Evolutionary conservation across 495 filamentous ascomycete genomes (phyloP), one percentile per base, ranked within the genome.

Genomic region (Neurospora tetraspora): DNA sequence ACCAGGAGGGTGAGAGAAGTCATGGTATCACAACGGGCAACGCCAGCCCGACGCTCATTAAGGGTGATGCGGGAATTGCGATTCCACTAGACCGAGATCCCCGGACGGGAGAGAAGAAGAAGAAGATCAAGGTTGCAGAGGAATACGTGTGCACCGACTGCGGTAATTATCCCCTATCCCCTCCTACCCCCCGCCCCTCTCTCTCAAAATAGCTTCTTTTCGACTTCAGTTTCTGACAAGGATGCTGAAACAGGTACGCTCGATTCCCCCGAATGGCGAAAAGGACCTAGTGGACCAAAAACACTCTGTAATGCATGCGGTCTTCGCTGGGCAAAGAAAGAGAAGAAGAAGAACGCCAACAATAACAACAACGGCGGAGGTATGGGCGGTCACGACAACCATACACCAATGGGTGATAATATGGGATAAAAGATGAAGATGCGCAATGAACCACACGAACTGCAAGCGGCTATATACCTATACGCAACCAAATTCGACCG

Each of bases 121-220:
- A 97, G 83, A 94, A 97, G 78, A 81, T 93, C 42, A 98, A 97
- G 82, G 84, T 94, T 69, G 89, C 91, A 7, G 94, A 96, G 75
- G 96, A 98, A 83, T 97, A 98, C 80, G 92, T 97, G 39, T 99
- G 96, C 80, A 93, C 92, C 14, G 96, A 98, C 81, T 99, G 96
- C 83, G 96, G 95, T 81, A 81, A 61, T 75, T 65, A 16, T 20
- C 7, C 68, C 39, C 14, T n/a, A 59, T 38, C 6, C 65, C 53
- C 12, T 10, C 61, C 38, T 14, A 7, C 40, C 31, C 3, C 39
- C 23, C 27, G 11, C 14, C 16, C 27, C 39, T 38, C 5, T 38
- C 31, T 23, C 36, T 27, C 53, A 18, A 34, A 65, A 65, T 34
- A 10, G 53, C 7, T 65, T 59, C 20, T 71, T n/a, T 10, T 31